Evolutionary conservation across 768 basidiomycete genomes (phyloP).

Genomic region (Tricholoma matsutake): DNA sequence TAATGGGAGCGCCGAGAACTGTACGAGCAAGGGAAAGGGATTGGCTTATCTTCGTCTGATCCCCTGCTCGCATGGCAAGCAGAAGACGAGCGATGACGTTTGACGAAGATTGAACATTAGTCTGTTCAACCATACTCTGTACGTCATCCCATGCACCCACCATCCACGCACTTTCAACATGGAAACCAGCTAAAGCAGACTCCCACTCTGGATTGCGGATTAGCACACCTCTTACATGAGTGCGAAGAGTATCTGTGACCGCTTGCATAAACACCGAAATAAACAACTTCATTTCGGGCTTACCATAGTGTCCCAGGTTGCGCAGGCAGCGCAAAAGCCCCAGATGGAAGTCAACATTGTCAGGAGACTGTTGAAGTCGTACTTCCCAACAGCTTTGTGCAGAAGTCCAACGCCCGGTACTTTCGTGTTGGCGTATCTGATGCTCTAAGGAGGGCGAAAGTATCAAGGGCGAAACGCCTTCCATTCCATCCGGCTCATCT

Average conservation of each 20-base stretch:
- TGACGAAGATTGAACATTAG: conserved; percentile 52
- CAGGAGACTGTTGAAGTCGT: conserved; percentile 82
- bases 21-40: conserved; percentile 64
- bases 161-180: conserved; percentile 95
- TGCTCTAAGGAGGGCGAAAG: conserved; percentile 89
- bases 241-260: conserved; percentile 79
- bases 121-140: conserved; percentile 49
- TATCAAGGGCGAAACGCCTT: conserved; percentile 88
- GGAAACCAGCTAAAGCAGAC: conserved; percentile 70
- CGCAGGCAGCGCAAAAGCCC: conserved; percentile 88
- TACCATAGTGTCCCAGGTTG: conserved; percentile 96
- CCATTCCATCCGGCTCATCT: conserved; percentile 99
- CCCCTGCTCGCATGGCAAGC: conserved; percentile 66
- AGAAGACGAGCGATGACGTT: conserved; percentile 77
- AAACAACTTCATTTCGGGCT: conserved; percentile 21
- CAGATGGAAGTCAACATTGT: conserved; percentile 85
- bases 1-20: conserved; percentile 75
- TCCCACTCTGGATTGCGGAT: conserved; percentile 86
- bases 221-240: conserved; percentile 90
- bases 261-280: neutral
- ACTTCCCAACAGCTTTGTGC: conserved; percentile 99
- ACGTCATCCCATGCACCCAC: conserved; percentile 92
- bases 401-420: conserved; percentile 94
- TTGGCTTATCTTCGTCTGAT: conserved; percentile 41
- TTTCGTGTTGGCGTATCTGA: conserved; percentile 97